Evolutionary conservation across 2,329 filamentous ascomycete species (phyloP).

Genomic region (Hirsutella minnesotensis): DNA sequence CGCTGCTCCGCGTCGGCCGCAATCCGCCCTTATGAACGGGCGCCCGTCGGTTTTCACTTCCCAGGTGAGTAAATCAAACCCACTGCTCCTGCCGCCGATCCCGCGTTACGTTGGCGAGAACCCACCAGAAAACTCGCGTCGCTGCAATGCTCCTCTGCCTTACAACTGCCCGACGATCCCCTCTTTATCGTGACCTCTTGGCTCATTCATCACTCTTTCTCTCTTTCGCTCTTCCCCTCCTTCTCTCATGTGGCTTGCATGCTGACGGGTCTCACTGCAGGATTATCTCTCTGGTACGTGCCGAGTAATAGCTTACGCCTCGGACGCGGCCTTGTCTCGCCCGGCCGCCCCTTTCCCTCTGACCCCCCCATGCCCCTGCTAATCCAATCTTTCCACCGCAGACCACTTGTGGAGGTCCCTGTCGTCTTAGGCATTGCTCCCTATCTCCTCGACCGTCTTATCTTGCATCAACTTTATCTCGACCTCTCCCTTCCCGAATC

Average conservation of each 20-base stretch:
- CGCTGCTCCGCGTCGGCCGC: conserved; percentile 18
- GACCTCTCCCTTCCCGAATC: conserved; percentile 5
- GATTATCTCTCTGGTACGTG: conserved; percentile 66
- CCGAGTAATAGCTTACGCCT: conserved; percentile 4
- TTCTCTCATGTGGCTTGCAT: conserved; percentile 11
- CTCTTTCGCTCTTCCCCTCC: too few relatives aligned
- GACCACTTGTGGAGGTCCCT: conserved; percentile 32
- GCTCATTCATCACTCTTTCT: background rate
- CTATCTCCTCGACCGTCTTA: conserved; percentile 11
- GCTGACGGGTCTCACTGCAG: conserved; percentile 36
- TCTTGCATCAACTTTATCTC: conserved; percentile 3
- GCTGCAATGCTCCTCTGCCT: too few relatives aligned
- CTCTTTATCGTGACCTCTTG: too few relatives aligned
- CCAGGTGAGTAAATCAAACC: conserved; percentile 65
- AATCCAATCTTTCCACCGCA: conserved; percentile 9
- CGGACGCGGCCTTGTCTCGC: background rate
- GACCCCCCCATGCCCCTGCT: conserved; percentile 8
- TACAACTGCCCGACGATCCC: too few relatives aligned
- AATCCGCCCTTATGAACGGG: conserved; percentile 73
- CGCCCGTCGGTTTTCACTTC: conserved; percentile 77
- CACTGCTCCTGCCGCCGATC: too few relatives aligned
- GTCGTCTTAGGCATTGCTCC: conserved; percentile 16
- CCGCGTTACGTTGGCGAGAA: too few relatives aligned
- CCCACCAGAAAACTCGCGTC: too few relatives aligned
- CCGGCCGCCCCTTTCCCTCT: conserved; percentile 31